Evolutionary conservation across 2,329 filamentous ascomycete species (phyloP).

Genomic region (Nemania serpens): DNA sequence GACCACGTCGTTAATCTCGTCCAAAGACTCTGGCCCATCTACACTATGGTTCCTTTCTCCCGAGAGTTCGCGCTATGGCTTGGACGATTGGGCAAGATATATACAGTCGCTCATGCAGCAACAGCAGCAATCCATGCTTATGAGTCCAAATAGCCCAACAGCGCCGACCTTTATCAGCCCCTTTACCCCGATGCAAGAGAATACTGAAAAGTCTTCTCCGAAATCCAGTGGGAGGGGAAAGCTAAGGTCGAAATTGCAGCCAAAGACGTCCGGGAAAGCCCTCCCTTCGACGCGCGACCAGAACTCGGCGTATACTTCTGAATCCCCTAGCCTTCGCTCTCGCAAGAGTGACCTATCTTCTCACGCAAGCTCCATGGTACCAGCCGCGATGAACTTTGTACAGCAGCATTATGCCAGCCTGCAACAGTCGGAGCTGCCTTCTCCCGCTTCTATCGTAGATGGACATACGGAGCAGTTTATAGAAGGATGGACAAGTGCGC

Average conservation of each 20-base stretch:
- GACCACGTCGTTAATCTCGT: slow-evolving; percentile 59
- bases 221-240: slow-evolving; percentile 51
- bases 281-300: slow-evolving; percentile 54
- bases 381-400: slow-evolving; percentile 46
- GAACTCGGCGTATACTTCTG: slow-evolving; percentile 58
- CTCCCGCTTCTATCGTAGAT: slow-evolving; percentile 57
- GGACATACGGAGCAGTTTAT: slow-evolving; percentile 61
- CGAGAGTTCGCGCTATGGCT: slow-evolving; percentile 56
- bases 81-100: slow-evolving; percentile 64
- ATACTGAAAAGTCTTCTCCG: slow-evolving; percentile 48
- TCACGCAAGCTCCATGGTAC: slow-evolving; percentile 55
- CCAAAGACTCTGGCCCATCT: slow-evolving; percentile 54
- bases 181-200: slow-evolving; percentile 51
- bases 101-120: slow-evolving; percentile 52
- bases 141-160: slow-evolving; percentile 57
- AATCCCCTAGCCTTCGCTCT: slow-evolving; percentile 64
- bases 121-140: slow-evolving; percentile 50
- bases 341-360: slow-evolving; percentile 67
- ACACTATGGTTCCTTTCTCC: slow-evolving; percentile 62
- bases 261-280: slow-evolving; percentile 55
- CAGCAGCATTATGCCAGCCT: slow-evolving; percentile 57
- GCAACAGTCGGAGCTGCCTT: slow-evolving; percentile 60
- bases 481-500: slow-evolving; percentile 64
- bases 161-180: slow-evolving; percentile 61
- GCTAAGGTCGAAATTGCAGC: slow-evolving; percentile 47